These are phyloP conservation scores for Aspergillus neotritici DNA, from an alignment of 2,329 filamentous ascomycete genomes.

Conservation along the genomic window DNA sequence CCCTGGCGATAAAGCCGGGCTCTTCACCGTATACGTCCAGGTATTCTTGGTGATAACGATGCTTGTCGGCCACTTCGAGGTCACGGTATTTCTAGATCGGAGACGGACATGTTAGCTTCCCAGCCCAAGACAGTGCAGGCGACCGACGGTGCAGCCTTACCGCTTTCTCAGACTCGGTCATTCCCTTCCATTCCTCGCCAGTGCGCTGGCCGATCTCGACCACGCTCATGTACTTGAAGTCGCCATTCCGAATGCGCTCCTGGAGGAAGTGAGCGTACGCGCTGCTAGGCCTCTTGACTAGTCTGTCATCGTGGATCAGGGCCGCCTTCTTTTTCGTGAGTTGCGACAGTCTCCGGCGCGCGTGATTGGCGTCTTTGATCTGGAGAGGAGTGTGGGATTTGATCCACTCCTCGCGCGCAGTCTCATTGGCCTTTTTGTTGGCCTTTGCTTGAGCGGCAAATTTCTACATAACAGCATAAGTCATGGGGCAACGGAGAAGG, in stretches of 20 bases:
- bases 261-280: conserved; percentile 42
- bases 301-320: conserved; percentile 50
- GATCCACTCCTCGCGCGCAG: conserved; percentile 51
- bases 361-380: conserved; percentile 56
- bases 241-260: conserved; percentile 45
- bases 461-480: conserved; percentile 37
- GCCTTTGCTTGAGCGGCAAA: conserved; percentile 49
- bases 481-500: not conserved
- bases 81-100: conserved; percentile 26
- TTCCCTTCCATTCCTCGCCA: conserved; percentile 21
- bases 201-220: conserved; percentile 28
- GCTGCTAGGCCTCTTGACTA: conserved; percentile 39
- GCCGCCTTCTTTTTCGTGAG: conserved; percentile 16
- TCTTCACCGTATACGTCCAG: conserved; percentile 32
- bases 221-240: conserved; percentile 44
- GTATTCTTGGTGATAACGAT: conserved; percentile 33
- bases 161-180: conserved; percentile 32
- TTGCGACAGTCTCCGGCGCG: conserved; percentile 40
- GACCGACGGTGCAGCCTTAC: conserved; percentile 19
- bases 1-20: conserved; percentile 1
- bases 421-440: conserved; percentile 40
- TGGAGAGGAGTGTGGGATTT: conserved; percentile 50
- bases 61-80: conserved; percentile 20
- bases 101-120: conserved; percentile 8
- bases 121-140: too few species aligned